Conservation (phyloP, 192 early-diverging fungal genomes). For the Gaertneriomyces semiglobifer region DNA sequence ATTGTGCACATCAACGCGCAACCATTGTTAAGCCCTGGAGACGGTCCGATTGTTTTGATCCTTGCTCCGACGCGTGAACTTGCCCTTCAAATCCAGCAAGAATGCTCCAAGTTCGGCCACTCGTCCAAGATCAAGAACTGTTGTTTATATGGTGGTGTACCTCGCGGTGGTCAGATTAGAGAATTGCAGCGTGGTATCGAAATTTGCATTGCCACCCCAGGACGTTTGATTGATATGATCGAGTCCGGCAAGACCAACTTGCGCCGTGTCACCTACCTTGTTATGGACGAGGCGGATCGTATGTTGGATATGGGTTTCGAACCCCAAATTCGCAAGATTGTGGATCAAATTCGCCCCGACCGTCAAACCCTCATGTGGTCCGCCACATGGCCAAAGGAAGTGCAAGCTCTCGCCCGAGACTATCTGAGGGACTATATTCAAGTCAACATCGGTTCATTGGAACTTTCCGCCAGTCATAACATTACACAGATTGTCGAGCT, state of each 20-base stretch:
- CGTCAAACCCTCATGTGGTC: slow-evolving; percentile 99
- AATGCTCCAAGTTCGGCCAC: slow-evolving; percentile 89
- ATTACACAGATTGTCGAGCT: slow-evolving; percentile 92
- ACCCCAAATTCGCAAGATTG: slow-evolving; percentile 96
- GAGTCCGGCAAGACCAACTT: slow-evolving; percentile 85
- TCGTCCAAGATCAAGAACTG: slow-evolving; percentile 88
- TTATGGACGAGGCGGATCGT: slow-evolving; percentile 98
- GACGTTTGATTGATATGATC: slow-evolving; percentile 96
- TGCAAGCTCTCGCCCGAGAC: slow-evolving; percentile 85
- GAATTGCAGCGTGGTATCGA: slow-evolving; percentile 84
- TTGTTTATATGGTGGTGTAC: slow-evolving; percentile 94
- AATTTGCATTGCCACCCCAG: slow-evolving; percentile 97
- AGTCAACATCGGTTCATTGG: slow-evolving; percentile 92
- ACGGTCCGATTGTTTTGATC: slow-evolving; percentile 95
- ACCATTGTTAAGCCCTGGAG: slow-evolving; percentile 82
- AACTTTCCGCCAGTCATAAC: slow-evolving; percentile 87
- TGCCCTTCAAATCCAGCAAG: slow-evolving; percentile 93
- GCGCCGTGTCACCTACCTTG: slow-evolving; percentile 91
- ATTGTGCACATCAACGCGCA: slow-evolving; percentile 99
- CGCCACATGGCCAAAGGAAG: slow-evolving; percentile 98
- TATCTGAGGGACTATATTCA: slow-evolving; percentile 93
- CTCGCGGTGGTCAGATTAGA: slow-evolving; percentile 84
- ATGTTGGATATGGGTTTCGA: slow-evolving; percentile 99
- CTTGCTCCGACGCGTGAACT: slow-evolving; percentile 96
- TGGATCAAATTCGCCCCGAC: slow-evolving; percentile 95